Evolutionary conservation across 352 stramenopile genomes (phyloP), one percentile per base, ranked within the genome.

Genomic region (Pythium rishiriense): DNA sequence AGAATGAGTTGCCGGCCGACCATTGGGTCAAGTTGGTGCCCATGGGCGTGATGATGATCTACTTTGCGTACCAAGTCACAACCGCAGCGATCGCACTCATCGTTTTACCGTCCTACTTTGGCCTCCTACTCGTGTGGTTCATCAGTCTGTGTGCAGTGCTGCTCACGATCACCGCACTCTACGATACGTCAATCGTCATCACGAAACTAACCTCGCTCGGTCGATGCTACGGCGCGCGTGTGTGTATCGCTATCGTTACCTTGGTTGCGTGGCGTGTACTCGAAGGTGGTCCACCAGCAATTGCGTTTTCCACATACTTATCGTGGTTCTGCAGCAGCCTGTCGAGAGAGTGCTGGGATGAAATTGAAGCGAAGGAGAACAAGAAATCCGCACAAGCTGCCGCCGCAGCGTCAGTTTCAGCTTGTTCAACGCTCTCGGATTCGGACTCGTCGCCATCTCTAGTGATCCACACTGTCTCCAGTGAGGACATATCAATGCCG

Each of bases 1-100:
- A 73, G 17, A 70, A 82, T 24, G 74, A 79, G 46, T 76, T 90
- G 43, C 83, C 76, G 1, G 68, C 70, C 10, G 81, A 93, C 31
- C 81, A 94, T 66, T 94, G 82, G 83, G 76, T 93, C 41, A 94
- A 94, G 62, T 49, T 93, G 12, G 66, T 87, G 29, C 83, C 85
- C 3, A 52, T 87, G 26, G 65, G 81, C 10, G 78, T 85, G 21
- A 89, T 89, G 76, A 74, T 88, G 62, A 46, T 83, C 11, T 90
- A 82, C 45, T 87, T 89, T 48, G 62, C 70, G 43, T 69, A 64
- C n/a, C 82, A 84, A 74, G 73, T 89, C 9, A 78, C 81, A 51
- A 64, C 58, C 10, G 79, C 73, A 0, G 68, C 76, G 8, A 65
- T 88, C 46, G 70, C 75, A 17, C 70, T 85, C 39, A 58, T 81